Base-by-base conservation (phyloP, 192 early-diverging fungal genomes). In the Lobulomyces angularis region DNA sequence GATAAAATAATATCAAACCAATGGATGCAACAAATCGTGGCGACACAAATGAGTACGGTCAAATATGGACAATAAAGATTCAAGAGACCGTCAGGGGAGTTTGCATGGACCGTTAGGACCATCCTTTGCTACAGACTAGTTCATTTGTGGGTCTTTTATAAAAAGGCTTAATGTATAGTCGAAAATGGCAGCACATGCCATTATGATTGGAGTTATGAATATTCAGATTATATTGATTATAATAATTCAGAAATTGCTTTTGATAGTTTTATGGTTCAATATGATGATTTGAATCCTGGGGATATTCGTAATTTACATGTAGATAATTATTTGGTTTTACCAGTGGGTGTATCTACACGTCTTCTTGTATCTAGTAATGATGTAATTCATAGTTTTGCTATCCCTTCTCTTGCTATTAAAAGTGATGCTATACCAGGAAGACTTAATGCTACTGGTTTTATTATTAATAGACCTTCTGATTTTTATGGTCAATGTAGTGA, bases 401-500 rank as follows among this genome's bases (percentile, higher is more conserved):
- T 55, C 24, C 53, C 53, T 56, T 55, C 51, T 57, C 45, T 58
- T 23, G 53, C 31, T 56, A 18, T 57, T 16, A 55, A 55, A 55
- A 22, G 23, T 52, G 53, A 55, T 58, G 28, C 51, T 57, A 37
- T 55, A 35, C 53, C 53, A 45, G 53, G 53, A 46, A 22, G 53
- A 33, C 47, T 55, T 43, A 55, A 55, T 42, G 20, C 41, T 58
- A 27, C 32, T 11, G 53, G 53, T 55, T 39, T 55, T 33, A 57
- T 55, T 45, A 55, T 55, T 55, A 55, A 55, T 31, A 45, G 54
- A 48, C 43, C 53, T 33, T 43, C 41, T 56, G 48, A 39, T 58
- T 56, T 47, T 57, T 56, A 56, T 56, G 54, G 54, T 56, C 54
- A 56, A 56, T 56, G 54, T 59, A 33, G 26, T 56, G 54, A 56